Conservation (phyloP, 1,284 basidiomycete species). For the Cutaneotrichosporon arboriforme region DNA sequence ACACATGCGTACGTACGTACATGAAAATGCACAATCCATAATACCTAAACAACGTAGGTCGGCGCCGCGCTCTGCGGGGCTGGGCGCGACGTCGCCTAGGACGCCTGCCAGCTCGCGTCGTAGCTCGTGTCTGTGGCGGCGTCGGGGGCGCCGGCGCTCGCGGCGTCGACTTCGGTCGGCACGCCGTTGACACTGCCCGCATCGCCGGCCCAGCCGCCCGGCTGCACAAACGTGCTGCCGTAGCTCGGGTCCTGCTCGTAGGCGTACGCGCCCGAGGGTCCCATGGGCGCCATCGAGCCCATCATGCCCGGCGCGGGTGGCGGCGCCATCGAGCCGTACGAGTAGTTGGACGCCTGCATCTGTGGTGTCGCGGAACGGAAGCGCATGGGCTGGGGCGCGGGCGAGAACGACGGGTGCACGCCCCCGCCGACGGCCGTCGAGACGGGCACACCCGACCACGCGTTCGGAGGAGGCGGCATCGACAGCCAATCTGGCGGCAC, state of each 20-base stretch:
- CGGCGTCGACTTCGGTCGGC: background rate
- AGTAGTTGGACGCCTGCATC: conserved; percentile 9
- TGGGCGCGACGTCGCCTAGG: background rate
- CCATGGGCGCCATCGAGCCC: background rate
- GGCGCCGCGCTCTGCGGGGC: no score
- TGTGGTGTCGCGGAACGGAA: conserved; percentile 19
- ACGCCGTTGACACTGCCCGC: conserved; percentile 1
- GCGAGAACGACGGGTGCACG: conserved; percentile 13
- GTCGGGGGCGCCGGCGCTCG: background rate
- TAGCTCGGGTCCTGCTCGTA: background rate
- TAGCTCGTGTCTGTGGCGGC: background rate
- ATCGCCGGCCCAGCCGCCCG: background rate
- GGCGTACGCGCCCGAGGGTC: background rate
- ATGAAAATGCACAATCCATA: no score
- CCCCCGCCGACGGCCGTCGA: background rate
- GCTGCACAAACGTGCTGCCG: background rate
- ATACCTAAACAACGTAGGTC: no score
- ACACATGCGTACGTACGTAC: no score
- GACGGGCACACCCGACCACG: conserved; percentile 6
- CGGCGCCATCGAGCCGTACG: conserved; percentile 18
- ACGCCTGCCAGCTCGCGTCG: background rate
- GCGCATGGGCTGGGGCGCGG: conserved; percentile 15
- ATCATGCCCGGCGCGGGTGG: conserved; percentile 13
- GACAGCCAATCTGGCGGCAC: conserved; percentile 23
- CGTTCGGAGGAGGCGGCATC: conserved; percentile 16